Evolutionary conservation across 805 yeast species (phyloP), one percentile per base, ranked within the genome.

Genomic region (Yamadazyma ubonensis): DNA sequence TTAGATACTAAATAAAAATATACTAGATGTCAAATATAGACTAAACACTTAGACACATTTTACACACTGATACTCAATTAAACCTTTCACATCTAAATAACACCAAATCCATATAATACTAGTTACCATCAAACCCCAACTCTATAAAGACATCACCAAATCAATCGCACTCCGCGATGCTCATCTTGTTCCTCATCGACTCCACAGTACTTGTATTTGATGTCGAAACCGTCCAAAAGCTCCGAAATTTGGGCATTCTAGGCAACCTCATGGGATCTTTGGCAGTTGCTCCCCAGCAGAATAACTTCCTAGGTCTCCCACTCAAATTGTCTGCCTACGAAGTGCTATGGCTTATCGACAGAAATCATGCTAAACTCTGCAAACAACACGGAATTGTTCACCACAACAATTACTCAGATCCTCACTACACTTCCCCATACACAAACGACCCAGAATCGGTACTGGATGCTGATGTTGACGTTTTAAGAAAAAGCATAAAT

Each of bases 211-310:
- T 85, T 23, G 65, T 89, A 5, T 89, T 83, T 53, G 73, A 76
- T 41, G 49, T 83, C 1, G 72, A 71, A 0, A 75, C 71, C 36
- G 68, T 86, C 36, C 71, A 73, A 48, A 40, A 39, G 16, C 67
- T 89, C 5, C 67, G 97, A 16, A 67, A 68, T 2, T 61, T 75
- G 30, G 86, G 87, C 10, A 73, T 93, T 1, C 71, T 80, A 16
- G 99, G 99, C 0, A 78, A 83, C 1, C 66, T 91, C 11, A 64
- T 78, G 0, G 99, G 99, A 0, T 85, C 96, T 0, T 63, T 93
- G 21, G 86, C 96, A 0, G 72, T 79, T 33, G 88, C 90, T n/a
- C 93, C 97, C 2, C 99, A 93, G 58, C 99, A 91, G 54, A 89
- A 88, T 53, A 70, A 81, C n/a, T 84, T 90, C 52, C 65, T 87